phyloP scores from a whole-genome alignment of 2,329 filamentous ascomycete genomes.

The Huntiella moniliformis region DNA sequence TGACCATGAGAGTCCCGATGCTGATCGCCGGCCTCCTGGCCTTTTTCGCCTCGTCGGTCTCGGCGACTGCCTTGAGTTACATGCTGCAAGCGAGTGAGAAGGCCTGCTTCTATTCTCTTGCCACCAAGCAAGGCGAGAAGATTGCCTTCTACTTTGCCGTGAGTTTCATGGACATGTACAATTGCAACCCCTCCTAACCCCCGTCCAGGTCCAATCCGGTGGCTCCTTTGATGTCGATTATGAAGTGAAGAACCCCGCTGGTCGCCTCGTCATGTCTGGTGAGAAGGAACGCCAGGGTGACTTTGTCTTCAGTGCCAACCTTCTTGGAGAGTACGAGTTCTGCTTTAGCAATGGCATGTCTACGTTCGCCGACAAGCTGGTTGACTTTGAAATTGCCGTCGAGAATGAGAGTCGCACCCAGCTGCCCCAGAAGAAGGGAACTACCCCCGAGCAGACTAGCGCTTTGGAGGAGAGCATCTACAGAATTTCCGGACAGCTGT shows the following conservation, averaged over 20 bases:
- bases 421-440: constrained; percentile 75
- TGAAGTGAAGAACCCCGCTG: constrained; percentile 61
- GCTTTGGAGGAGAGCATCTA: constrained; percentile 84
- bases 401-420: constrained; percentile 73
- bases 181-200: neutral
- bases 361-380: constrained; percentile 90
- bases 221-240: constrained; percentile 97
- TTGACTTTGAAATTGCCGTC: constrained; percentile 93
- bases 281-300: constrained; percentile 88
- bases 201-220: constrained; percentile 74
- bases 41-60: constrained; percentile 48
- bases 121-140: constrained; percentile 66
- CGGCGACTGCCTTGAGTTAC: constrained; percentile 87
- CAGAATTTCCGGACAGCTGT: constrained; percentile 82
- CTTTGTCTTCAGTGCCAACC: constrained; percentile 89
- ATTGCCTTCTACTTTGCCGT: constrained; percentile 98
- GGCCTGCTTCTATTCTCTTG: constrained; percentile 80
- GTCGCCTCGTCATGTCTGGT: constrained; percentile 67
- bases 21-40: constrained; percentile 51
- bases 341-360: constrained; percentile 99
- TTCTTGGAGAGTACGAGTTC: constrained; percentile 78
- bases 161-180: constrained; percentile 19
- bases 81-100: constrained; percentile 78
- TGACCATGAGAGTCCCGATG: constrained; percentile 45
- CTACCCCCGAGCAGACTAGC: constrained; percentile 72